Conservation (phyloP, 139 green algal species). For the Bryopsis sp. region DNA sequence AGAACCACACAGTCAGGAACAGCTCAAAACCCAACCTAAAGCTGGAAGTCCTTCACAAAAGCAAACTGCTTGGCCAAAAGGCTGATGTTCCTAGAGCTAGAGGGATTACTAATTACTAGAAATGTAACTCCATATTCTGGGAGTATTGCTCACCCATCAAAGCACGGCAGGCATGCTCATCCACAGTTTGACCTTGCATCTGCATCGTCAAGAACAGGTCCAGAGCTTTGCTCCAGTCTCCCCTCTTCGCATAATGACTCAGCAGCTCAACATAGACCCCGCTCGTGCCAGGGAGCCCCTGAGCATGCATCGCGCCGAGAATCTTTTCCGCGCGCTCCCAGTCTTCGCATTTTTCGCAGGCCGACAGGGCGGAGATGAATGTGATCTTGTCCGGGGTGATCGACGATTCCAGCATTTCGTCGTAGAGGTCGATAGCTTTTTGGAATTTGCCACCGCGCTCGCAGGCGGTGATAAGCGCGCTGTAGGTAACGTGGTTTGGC, state of each 20-base stretch:
- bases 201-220: slow-evolving; percentile 13
- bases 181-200: neutral
- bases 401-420: neutral
- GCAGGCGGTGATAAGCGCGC: slow-evolving; percentile 45
- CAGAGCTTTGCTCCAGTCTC: slow-evolving; percentile 11
- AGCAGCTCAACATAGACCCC: slow-evolving; percentile 7
- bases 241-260: slow-evolving; percentile 9
- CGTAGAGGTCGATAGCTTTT: slow-evolving; percentile 34
- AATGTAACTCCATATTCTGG: too few species aligned
- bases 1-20: neutral
- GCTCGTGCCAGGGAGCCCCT: neutral
- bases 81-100: too few species aligned
- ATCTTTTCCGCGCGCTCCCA: neutral
- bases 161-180: slow-evolving; percentile 8
- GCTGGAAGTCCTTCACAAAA: too few species aligned
- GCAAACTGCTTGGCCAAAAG: too few species aligned
- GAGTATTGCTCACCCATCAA: too few species aligned
- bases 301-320: neutral
- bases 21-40: too few species aligned
- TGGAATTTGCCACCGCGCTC: slow-evolving; percentile 62
- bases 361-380: neutral
- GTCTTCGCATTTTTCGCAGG: slow-evolving; percentile 7
- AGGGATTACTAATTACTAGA: too few species aligned
- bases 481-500: slow-evolving; percentile 49
- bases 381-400: slow-evolving; percentile 5